phyloP scores from a whole-genome alignment of 176 grass and related monocot genomes.

The Phoenix roebelenii region DNA sequence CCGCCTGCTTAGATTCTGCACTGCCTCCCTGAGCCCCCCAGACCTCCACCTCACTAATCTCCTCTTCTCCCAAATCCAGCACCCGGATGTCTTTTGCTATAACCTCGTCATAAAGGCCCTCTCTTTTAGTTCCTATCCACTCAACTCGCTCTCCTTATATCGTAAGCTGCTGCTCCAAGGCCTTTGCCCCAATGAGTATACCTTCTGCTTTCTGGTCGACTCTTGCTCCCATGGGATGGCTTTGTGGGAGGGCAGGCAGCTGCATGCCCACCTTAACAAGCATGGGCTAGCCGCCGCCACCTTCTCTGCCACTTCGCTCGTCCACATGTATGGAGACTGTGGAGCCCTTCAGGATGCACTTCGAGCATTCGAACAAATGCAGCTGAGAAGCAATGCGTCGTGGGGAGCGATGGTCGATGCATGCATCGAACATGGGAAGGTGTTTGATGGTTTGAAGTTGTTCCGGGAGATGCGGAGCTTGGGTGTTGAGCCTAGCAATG shows the following conservation, averaged over 20 bases:
- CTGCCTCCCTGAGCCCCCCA: neutral
- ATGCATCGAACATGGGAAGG: neutral
- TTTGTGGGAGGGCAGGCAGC: neutral
- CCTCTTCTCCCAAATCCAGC: slow-evolving; percentile 16
- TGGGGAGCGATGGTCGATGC: slow-evolving; percentile 8
- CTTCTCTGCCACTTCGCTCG: slow-evolving; percentile 5
- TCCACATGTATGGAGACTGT: slow-evolving; percentile 18
- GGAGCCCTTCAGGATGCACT: neutral
- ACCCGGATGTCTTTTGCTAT: slow-evolving; percentile 8
- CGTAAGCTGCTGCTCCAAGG: too few species aligned
- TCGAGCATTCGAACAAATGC: slow-evolving; percentile 10
- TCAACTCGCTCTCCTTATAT: too few species aligned
- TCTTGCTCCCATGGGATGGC: neutral
- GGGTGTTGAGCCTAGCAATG: slow-evolving; percentile 2
- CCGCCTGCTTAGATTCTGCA: neutral
- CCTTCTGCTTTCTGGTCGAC: too few species aligned
- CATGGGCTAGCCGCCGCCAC: neutral
- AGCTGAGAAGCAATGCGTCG: neutral
- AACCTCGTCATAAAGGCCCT: slow-evolving; percentile 10
- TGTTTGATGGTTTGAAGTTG: neutral
- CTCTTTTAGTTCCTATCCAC: too few species aligned
- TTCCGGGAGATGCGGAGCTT: slow-evolving; percentile 6
- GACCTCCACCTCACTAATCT: neutral
- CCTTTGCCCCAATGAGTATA: too few species aligned
- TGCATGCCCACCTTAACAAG: slow-evolving; percentile 8